Evolutionary conservation across 2,329 filamentous ascomycete genomes (phyloP).

Genomic region (Sarocladium oryzae): DNA sequence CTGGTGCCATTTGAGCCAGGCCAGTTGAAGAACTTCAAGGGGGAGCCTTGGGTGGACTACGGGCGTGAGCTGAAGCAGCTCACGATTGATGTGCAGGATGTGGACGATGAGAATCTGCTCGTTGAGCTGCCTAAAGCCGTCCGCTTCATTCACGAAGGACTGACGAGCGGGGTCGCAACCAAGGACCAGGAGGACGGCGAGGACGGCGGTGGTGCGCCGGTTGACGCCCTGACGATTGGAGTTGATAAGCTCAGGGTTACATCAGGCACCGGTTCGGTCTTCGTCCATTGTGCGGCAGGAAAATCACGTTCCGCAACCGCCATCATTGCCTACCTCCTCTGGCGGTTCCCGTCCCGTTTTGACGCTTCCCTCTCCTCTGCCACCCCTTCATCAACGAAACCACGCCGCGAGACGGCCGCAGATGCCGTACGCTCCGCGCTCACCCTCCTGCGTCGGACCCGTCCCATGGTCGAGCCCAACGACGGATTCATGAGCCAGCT

Average conservation of each 20-base stretch:
- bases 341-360: conserved; percentile 52
- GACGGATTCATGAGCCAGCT: conserved; percentile 87
- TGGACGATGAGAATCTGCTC: conserved; percentile 81
- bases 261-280: conserved; percentile 36
- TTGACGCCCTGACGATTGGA: conserved; percentile 7
- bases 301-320: conserved; percentile 87
- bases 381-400: conserved; percentile 16
- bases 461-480: conserved; percentile 83
- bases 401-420: conserved; percentile 28
- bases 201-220: not conserved
- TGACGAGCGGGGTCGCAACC: conserved; percentile 30
- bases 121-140: conserved; percentile 73
- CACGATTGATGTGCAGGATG: conserved; percentile 81
- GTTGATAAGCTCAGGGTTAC: conserved; percentile 13
- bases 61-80: conserved; percentile 62
- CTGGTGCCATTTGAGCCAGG: conserved; percentile 53
- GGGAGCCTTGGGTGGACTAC: conserved; percentile 40
- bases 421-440: conserved; percentile 57
- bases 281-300: conserved; percentile 80
- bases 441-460: conserved; percentile 58
- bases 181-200: not conserved
- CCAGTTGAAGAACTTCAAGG: conserved; percentile 37
- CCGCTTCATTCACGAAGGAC: conserved; percentile 73
- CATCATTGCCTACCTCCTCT: conserved; percentile 79
- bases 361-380: conserved; percentile 21